These are phyloP conservation scores for Eleusine indica DNA, from an alignment of 176 grass and related monocot genomes.

Conservation along the genomic window DNA sequence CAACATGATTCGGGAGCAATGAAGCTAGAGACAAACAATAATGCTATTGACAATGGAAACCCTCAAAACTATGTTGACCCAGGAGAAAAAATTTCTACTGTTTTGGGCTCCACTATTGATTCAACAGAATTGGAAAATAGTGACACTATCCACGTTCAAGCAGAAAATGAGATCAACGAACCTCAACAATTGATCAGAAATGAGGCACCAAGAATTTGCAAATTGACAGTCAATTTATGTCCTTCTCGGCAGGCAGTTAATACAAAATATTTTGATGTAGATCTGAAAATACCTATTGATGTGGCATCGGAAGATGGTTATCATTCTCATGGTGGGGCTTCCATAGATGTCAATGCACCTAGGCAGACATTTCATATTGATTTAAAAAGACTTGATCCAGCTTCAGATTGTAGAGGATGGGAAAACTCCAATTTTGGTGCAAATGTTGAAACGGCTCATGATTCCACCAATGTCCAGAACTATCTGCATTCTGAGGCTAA, in stretches of 20 bases:
- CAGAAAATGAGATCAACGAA: not conserved
- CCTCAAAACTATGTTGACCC: not conserved
- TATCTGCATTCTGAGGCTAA: slow-evolving; percentile 10
- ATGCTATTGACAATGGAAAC: slow-evolving; percentile 28
- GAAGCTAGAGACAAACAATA: slow-evolving; percentile 6
- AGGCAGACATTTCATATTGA: not conserved
- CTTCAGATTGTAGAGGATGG: slow-evolving; percentile 3
- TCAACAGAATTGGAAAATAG: not conserved
- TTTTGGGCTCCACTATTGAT: not conserved
- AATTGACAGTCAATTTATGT: not conserved
- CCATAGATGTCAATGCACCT: not conserved
- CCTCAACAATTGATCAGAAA: not conserved
- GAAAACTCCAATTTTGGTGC: slow-evolving; percentile 31
- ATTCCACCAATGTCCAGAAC: slow-evolving; percentile 17
- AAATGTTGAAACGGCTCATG: slow-evolving; percentile 12
- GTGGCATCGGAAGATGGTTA: not conserved
- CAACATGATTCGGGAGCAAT: not conserved
- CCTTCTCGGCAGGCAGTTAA: not conserved
- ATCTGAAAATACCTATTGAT: slow-evolving; percentile 26
- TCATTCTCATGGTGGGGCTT: not conserved
- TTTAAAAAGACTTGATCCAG: not conserved
- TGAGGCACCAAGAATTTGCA: not conserved
- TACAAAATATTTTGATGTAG: slow-evolving; percentile 3
- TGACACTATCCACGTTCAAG: slow-evolving; percentile 18
- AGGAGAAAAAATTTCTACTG: slow-evolving; percentile 13